Evolutionary conservation across 139 green algal species (phyloP).

Genomic region (Chlorella sp.): DNA sequence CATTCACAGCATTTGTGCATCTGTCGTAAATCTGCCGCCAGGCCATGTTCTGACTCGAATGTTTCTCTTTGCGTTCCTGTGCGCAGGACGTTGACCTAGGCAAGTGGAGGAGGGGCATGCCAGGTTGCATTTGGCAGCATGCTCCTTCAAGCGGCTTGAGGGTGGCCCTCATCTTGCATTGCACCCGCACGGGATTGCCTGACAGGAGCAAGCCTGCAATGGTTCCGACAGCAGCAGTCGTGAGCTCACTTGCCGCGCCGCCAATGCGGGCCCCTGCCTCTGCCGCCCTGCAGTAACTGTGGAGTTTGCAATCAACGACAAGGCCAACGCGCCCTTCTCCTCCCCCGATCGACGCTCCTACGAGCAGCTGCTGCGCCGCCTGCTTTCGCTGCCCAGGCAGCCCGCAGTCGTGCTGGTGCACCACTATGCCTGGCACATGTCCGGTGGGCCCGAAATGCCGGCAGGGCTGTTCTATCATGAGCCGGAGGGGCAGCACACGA

Average conservation of each 20-base stretch:
- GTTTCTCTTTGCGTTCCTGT: neutral
- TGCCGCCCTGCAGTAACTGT: neutral
- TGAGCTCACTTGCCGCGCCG: no score
- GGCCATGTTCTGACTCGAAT: no score
- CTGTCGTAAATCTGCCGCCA: neutral
- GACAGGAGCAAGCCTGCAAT: no score
- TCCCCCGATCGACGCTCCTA: neutral
- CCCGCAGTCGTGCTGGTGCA: conserved; percentile 18
- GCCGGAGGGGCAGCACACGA: conserved; percentile 11
- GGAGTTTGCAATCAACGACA: conserved; percentile 24
- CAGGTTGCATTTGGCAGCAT: no score
- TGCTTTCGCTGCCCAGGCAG: neutral
- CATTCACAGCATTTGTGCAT: neutral
- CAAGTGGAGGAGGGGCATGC: neutral
- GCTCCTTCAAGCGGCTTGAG: no score
- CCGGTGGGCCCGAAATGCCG: neutral
- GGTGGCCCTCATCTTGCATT: no score
- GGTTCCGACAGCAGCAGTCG: no score
- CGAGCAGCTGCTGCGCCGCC: conserved; percentile 11
- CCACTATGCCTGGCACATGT: conserved; percentile 16
- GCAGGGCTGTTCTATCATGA: conserved; percentile 7
- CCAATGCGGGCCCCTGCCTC: neutral
- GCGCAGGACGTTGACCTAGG: neutral
- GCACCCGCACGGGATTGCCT: no score
- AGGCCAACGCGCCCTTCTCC: neutral